Evolutionary conservation across 495 filamentous ascomycete species (phyloP).

Genomic region (Penicillium silybi): DNA sequence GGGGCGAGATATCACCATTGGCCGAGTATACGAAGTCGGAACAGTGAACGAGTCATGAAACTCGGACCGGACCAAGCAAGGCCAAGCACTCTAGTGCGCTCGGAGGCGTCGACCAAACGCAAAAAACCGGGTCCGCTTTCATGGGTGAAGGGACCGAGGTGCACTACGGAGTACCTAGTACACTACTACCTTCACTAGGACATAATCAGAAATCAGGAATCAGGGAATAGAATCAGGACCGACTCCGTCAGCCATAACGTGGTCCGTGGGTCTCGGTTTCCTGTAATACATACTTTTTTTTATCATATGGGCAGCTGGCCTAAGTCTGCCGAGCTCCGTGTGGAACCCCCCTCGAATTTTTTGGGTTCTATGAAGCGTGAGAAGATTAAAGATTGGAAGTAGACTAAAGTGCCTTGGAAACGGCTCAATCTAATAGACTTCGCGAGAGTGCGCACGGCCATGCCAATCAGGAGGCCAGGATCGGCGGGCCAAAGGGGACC

Average conservation of each 20-base stretch:
- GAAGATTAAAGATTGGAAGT: conserved; percentile 1
- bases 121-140: too few relatives aligned
- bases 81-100: conserved; percentile 29
- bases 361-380: not conserved
- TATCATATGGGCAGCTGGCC: conserved; percentile 17
- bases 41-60: not conserved
- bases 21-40: not conserved
- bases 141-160: too few relatives aligned
- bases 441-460: conserved; percentile 6
- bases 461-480: conserved; percentile 24
- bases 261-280: conserved; percentile 13
- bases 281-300: not conserved
- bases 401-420: not conserved
- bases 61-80: conserved; percentile 21
- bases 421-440: conserved; percentile 22
- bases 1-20: not conserved
- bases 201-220: too few relatives aligned
- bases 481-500: conserved; percentile 24
- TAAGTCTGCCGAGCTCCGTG: conserved; percentile 1
- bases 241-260: conserved; percentile 7
- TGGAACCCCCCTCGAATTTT: not conserved
- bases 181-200: too few relatives aligned
- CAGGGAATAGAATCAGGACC: not conserved
- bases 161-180: too few relatives aligned
- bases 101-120: conserved; percentile 16